Conservation (phyloP, 192 early-diverging fungal genomes). For the Coemansia erecta region DNA sequence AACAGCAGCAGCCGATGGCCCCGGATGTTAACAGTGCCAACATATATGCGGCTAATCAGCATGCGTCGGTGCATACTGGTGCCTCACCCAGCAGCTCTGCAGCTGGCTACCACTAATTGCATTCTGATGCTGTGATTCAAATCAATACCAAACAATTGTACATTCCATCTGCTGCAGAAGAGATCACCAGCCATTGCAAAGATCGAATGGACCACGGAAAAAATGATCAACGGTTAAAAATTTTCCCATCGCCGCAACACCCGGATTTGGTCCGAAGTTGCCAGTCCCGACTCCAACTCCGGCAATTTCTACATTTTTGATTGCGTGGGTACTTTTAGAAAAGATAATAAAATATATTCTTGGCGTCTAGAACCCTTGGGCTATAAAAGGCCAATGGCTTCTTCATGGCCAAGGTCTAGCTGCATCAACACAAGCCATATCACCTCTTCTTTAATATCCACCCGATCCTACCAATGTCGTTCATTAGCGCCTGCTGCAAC, state of each 20-base stretch:
- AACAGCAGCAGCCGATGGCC: constrained; percentile 14
- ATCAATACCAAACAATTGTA: not conserved
- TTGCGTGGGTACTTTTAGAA: too few relatives aligned
- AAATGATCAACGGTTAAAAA: not conserved
- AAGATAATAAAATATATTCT: too few relatives aligned
- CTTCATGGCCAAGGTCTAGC: not conserved
- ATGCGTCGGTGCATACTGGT: constrained; percentile 16
- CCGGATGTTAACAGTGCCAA: not conserved
- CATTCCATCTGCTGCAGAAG: not conserved
- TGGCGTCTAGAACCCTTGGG: too few relatives aligned
- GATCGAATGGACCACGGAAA: not conserved
- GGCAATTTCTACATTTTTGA: constrained; percentile 5
- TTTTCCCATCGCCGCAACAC: not conserved
- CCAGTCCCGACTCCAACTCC: too few relatives aligned
- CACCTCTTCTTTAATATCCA: not conserved
- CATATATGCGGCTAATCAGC: constrained; percentile 2
- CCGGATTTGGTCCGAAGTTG: too few relatives aligned
- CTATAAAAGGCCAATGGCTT: too few relatives aligned
- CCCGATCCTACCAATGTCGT: constrained; percentile 12
- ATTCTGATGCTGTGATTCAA: not conserved
- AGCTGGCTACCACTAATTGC: not conserved
- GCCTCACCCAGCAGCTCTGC: constrained; percentile 10
- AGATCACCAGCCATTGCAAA: not conserved
- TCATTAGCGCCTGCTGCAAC: constrained; percentile 46
- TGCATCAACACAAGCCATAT: not conserved